Evolutionary conservation across 192 early-diverging fungal genomes (phyloP).

Genomic region (Dispira simplex): DNA sequence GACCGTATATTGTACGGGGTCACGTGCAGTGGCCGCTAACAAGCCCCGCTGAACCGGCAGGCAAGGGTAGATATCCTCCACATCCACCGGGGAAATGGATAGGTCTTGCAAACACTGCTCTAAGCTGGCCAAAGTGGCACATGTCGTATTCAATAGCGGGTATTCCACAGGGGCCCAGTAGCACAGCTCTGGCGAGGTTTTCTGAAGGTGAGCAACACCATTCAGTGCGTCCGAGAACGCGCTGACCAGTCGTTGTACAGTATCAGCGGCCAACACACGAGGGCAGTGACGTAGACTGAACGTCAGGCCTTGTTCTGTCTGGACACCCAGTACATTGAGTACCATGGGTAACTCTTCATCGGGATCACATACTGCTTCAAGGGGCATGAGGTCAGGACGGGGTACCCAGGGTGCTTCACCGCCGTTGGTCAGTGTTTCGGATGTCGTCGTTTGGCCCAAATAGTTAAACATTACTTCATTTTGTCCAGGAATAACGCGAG

Average conservation of each 20-base stretch:
- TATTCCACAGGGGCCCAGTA: neutral
- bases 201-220: neutral
- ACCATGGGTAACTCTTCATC: neutral
- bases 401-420: neutral
- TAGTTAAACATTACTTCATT: neutral
- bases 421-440: neutral
- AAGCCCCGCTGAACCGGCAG: neutral
- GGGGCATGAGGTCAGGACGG: neutral
- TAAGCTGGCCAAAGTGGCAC: neutral
- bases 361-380: neutral
- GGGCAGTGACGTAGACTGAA: neutral
- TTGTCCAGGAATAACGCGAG: neutral
- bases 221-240: neutral
- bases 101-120: neutral
- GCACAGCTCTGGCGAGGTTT: neutral
- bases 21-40: neutral
- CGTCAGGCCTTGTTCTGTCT: neutral
- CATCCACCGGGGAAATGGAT: neutral
- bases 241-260: neutral
- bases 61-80: neutral
- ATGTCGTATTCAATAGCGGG: neutral
- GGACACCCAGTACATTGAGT: neutral
- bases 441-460: neutral
- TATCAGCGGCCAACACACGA: neutral
- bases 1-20: neutral